These are phyloP conservation scores for Diddensiella santjacobensis DNA, from an alignment of 805 yeast species.

Conservation along the genomic window DNA sequence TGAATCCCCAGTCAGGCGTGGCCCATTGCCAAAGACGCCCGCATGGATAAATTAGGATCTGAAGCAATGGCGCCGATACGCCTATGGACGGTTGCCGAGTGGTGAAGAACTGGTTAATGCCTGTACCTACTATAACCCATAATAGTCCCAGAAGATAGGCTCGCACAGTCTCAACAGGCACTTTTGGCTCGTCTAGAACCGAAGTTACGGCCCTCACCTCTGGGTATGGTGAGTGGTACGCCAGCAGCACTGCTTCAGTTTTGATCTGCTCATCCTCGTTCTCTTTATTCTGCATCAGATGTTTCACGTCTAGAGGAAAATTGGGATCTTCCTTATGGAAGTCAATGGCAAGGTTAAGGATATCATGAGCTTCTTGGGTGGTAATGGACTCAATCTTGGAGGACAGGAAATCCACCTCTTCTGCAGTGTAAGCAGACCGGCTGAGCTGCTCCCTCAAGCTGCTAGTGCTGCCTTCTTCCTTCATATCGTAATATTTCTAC, in stretches of 20 bases:
- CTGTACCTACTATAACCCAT: conserved; percentile 52
- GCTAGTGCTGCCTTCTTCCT: not conserved
- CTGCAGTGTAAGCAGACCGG: not conserved
- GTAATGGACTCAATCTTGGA: conserved; percentile 24
- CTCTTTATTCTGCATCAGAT: conserved; percentile 31
- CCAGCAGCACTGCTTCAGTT: conserved; percentile 41
- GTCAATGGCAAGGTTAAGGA: conserved; percentile 39
- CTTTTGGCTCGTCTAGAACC: conserved; percentile 45
- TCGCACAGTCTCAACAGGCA: conserved; percentile 47
- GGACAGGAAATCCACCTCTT: conserved; percentile 9
- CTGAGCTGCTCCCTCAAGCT: not conserved
- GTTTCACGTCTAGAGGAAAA: conserved; percentile 39
- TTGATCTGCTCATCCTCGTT: conserved; percentile 32
- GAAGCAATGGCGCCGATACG: conserved; percentile 42
- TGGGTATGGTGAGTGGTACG: conserved; percentile 49
- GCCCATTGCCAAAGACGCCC: conserved; percentile 36
- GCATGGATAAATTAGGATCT: conserved; percentile 47
- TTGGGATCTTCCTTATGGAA: conserved; percentile 48
- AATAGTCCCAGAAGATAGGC: conserved; percentile 36
- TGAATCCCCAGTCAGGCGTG: conserved; percentile 47
- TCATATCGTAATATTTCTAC: not conserved
- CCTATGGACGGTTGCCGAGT: conserved; percentile 51
- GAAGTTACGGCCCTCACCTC: conserved; percentile 55
- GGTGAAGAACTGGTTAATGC: conserved; percentile 53
- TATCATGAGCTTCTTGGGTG: conserved; percentile 38